phyloP scores from a whole-genome alignment of 2,329 filamentous ascomycete genomes.

The Colletotrichum agaves region DNA sequence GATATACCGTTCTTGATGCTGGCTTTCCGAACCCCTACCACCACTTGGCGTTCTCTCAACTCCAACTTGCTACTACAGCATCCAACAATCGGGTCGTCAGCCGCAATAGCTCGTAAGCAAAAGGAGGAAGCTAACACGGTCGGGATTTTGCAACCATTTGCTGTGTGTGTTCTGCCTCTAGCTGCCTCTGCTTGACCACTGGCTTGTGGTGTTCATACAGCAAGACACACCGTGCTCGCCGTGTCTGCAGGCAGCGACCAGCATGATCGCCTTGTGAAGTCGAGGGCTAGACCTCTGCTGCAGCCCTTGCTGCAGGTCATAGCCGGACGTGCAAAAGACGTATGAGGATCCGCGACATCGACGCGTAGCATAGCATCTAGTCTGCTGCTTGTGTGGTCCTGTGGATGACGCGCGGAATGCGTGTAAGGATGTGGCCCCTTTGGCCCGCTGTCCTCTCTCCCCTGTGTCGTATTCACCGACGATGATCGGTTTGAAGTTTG shows the following conservation, averaged over 20 bases:
- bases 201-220: no score
- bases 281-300: no score
- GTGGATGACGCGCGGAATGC: conserved; percentile 2
- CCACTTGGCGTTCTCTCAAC: background rate
- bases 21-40: background rate
- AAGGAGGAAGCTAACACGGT: no score
- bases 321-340: background rate
- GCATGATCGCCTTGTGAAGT: no score
- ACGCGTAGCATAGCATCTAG: no score
- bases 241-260: no score
- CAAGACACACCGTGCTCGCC: no score
- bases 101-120: no score
- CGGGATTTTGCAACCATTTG: no score
- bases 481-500: conserved; percentile 27
- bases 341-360: background rate
- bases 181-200: no score
- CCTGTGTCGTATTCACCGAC: conserved; percentile 4
- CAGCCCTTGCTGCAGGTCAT: no score
- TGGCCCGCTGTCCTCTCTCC: background rate
- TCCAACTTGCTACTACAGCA: background rate
- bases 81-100: background rate
- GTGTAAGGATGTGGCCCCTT: background rate
- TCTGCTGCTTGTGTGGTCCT: background rate
- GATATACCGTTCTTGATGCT: background rate
- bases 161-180: no score